Conservation (phyloP, 768 basidiomycete species). For the Lactarius akahatsu region DNA sequence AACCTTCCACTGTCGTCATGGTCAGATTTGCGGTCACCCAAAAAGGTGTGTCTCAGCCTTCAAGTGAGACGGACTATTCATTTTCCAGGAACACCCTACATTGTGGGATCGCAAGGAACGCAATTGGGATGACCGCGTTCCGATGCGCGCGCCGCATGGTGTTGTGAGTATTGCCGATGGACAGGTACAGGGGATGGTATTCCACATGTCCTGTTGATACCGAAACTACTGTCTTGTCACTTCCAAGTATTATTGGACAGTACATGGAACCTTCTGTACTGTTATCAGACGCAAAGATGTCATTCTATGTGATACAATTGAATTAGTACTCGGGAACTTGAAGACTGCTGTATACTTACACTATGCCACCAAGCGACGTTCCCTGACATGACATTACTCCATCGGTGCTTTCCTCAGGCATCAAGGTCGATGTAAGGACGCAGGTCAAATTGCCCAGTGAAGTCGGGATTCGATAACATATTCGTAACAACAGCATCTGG, state of each 20-base stretch:
- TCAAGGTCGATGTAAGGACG: too few species aligned
- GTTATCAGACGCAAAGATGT: too few species aligned
- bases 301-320: too few species aligned
- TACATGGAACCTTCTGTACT: neutral
- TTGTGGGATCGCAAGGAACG: neutral
- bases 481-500: neutral
- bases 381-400: too few species aligned
- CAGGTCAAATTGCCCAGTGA: too few species aligned
- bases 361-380: too few species aligned
- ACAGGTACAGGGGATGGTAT: slow-evolving; percentile 5
- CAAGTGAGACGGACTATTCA: too few species aligned
- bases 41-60: neutral
- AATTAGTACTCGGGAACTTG: too few species aligned
- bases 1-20: neutral
- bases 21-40: neutral
- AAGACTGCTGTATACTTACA: too few species aligned
- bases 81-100: neutral
- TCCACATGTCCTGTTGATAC: neutral
- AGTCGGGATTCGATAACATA: too few species aligned
- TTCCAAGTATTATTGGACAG: neutral
- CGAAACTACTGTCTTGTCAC: slow-evolving; percentile 8
- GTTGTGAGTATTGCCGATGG: neutral
- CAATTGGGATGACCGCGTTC: neutral
- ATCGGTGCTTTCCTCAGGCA: too few species aligned
- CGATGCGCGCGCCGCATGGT: neutral